Percentiles rank a stretch among this genome's conserved stretches.
Conservation (phyloP, 2,329 filamentous ascomycete species). For the Arthrinium puccinioides region DNA sequence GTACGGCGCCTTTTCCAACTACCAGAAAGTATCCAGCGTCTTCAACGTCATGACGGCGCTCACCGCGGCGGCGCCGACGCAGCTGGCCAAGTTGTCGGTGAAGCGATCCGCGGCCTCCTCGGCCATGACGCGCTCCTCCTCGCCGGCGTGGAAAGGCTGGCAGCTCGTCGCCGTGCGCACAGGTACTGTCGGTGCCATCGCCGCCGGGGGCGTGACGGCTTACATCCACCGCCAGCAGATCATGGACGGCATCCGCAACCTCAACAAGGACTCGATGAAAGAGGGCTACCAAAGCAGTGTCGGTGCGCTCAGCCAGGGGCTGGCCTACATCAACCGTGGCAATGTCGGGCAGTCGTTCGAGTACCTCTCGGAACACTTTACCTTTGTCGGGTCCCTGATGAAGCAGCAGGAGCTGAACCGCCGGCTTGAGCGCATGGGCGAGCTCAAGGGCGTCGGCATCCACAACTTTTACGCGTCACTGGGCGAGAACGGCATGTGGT, state of each 20-base stretch:
- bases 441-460: slow-evolving; percentile 58
- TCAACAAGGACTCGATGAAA: slow-evolving; percentile 39
- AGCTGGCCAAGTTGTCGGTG: background rate
- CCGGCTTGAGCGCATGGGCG: slow-evolving; percentile 56
- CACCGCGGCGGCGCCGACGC: background rate
- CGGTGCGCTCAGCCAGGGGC: slow-evolving; percentile 42
- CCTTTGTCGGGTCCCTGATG: slow-evolving; percentile 75
- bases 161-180: slow-evolving; percentile 68
- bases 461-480: slow-evolving; percentile 72
- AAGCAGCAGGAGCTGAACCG: slow-evolving; percentile 64
- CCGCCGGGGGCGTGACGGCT: slow-evolving; percentile 72
- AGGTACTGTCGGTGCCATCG: slow-evolving; percentile 73
- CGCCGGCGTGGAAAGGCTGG: slow-evolving; percentile 41
- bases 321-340: slow-evolving; percentile 50
- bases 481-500: slow-evolving; percentile 61
- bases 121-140: slow-evolving; percentile 13
- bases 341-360: slow-evolving; percentile 61
- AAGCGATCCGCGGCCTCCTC: slow-evolving; percentile 28
- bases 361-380: slow-evolving; percentile 77
- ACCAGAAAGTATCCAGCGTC: slow-evolving; percentile 47
- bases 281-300: slow-evolving; percentile 42
- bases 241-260: slow-evolving; percentile 35
- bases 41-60: slow-evolving; percentile 41
- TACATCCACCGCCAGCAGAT: slow-evolving; percentile 73
- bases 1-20: slow-evolving; percentile 53